phyloP scores from a whole-genome alignment of 225 moss, liverwort and hornwort genomes.

The Pseudoscleropodium purum region DNA sequence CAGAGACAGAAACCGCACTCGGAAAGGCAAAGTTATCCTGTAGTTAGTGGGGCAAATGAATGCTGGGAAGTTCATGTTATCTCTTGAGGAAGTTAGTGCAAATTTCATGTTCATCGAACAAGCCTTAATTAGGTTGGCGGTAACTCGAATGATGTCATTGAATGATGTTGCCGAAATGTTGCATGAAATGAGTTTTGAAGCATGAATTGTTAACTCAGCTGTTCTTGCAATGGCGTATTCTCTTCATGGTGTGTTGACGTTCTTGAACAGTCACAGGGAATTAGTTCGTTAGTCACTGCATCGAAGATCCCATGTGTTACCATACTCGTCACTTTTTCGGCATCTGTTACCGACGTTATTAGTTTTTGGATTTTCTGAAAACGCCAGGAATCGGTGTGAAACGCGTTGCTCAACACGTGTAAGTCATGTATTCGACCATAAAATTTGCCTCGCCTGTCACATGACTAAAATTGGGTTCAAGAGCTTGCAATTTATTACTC shows the following conservation, averaged over 20 bases:
- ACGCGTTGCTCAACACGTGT: not conserved
- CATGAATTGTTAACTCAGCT: not conserved
- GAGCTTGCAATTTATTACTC: not conserved
- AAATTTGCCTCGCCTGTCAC: not conserved
- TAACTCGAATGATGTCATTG: not conserved
- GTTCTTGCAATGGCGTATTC: not conserved
- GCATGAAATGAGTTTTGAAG: not conserved
- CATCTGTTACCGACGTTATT: not conserved
- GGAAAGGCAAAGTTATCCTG: not conserved
- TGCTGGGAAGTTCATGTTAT: not conserved
- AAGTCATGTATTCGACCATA: not conserved
- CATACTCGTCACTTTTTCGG: not conserved
- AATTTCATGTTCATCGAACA: not conserved
- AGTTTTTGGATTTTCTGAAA: not conserved
- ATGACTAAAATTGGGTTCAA: not conserved
- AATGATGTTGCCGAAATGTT: not conserved
- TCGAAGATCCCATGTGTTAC: not conserved
- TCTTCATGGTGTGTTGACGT: not conserved
- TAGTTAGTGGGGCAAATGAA: not conserved
- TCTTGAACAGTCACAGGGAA: not conserved
- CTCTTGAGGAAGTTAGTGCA: not conserved
- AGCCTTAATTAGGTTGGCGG: not conserved
- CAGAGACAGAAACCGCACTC: not conserved
- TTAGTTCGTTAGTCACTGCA: not conserved
- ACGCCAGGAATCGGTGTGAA: not conserved